phyloP scores from a whole-genome alignment of 768 basidiomycete species.

The Tubosaeta brunneosetosa region DNA sequence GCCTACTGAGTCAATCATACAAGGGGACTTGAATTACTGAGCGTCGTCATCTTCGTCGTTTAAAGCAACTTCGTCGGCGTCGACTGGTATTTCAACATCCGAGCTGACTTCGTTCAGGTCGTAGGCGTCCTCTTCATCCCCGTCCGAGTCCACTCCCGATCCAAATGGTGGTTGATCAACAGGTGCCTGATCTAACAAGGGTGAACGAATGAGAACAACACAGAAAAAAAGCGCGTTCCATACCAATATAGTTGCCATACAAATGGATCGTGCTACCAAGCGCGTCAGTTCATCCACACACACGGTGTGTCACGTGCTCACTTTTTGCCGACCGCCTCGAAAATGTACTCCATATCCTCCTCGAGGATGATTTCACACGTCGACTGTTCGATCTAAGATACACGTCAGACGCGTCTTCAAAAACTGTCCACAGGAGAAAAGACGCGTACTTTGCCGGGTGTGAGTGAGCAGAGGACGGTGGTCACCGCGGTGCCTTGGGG shows the following conservation, averaged over 20 bases:
- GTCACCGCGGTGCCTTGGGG: constrained; percentile 38
- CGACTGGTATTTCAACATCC: constrained; percentile 77
- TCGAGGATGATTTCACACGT: constrained; percentile 67
- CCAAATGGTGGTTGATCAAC: constrained; percentile 48
- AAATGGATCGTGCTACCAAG: constrained; percentile 63
- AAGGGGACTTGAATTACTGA: constrained; percentile 34
- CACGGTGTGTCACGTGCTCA: constrained; percentile 28
- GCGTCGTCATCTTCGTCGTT: constrained; percentile 41
- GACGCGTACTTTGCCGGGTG: constrained; percentile 66
- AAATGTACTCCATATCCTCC: constrained; percentile 57
- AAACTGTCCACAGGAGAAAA: background rate
- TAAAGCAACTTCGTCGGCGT: constrained; percentile 55
- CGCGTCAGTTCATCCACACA: constrained; percentile 4
- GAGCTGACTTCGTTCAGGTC: constrained; percentile 75
- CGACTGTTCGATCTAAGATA: constrained; percentile 68
- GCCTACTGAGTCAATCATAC: background rate
- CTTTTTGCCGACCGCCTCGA: constrained; percentile 83
- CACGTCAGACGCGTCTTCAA: constrained; percentile 9
- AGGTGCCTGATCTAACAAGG: constrained; percentile 47
- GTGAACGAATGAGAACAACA: background rate
- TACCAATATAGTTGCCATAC: constrained; percentile 83
- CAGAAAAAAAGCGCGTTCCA: background rate
- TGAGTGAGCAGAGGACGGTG: constrained; percentile 73
- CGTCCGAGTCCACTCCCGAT: constrained; percentile 50
- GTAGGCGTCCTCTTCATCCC: constrained; percentile 49